Evolutionary conservation across 2,329 filamentous ascomycete species (phyloP).

Genomic region (Chaetomiaceae sp.): DNA sequence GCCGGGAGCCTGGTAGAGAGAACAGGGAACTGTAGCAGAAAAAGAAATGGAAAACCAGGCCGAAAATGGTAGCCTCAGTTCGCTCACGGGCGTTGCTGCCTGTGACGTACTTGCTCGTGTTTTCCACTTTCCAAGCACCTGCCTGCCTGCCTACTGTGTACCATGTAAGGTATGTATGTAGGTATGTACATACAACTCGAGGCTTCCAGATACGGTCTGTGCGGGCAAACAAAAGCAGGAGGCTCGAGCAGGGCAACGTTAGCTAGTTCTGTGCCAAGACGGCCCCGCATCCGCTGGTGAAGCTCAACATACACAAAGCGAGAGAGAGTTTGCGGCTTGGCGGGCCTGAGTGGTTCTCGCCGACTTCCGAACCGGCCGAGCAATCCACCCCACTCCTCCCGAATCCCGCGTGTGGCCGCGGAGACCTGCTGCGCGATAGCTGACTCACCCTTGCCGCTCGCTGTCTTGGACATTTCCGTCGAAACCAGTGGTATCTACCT

Average conservation of each 20-base stretch:
- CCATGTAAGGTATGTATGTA: no score
- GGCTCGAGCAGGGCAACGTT: not conserved
- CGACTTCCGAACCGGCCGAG: conserved; percentile 12
- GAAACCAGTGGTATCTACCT: no score
- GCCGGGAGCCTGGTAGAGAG: not conserved
- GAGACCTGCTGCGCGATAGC: conserved; percentile 6
- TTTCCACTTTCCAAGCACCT: not conserved
- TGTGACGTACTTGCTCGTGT: not conserved
- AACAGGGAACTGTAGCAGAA: no score
- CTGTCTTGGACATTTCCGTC: not conserved
- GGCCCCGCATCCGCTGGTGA: no score
- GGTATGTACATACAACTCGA: not conserved
- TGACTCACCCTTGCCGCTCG: conserved; percentile 12
- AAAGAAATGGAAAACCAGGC: not conserved
- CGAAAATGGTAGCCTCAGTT: not conserved
- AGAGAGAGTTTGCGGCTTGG: no score
- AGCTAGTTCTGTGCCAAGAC: no score
- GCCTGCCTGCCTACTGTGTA: no score
- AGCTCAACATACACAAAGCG: no score
- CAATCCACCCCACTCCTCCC: conserved; percentile 9
- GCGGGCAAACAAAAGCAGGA: conserved; percentile 7
- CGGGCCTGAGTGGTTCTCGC: no score
- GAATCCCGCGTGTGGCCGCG: conserved; percentile 12
- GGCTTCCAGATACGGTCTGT: conserved; percentile 10
- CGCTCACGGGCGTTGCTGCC: conserved; percentile 4